Percentiles rank a stretch among this genome's conserved stretches.
Evolutionary conservation across 768 basidiomycete species (phyloP).

Genomic region (Cubamyces sp.): DNA sequence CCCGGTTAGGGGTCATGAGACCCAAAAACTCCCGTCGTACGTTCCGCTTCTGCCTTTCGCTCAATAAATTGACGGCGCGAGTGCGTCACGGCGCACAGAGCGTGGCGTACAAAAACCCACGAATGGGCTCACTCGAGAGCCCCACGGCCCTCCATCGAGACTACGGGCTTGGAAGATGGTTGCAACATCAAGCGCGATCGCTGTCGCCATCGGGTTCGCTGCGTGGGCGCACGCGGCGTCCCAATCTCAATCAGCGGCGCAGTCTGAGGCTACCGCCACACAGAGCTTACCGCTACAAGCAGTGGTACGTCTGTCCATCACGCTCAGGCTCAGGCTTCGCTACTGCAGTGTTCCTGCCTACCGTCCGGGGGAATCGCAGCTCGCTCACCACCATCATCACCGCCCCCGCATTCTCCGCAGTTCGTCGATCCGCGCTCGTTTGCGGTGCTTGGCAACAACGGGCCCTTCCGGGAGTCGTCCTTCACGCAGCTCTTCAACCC

Average conservation of each 20-base stretch:
- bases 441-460: constrained; percentile 53
- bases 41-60: constrained; percentile 1
- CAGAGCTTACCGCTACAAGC: constrained; percentile 19
- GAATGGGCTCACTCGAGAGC: not conserved
- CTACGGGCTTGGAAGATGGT: constrained; percentile 8
- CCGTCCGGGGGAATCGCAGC: not conserved
- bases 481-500: constrained; percentile 56
- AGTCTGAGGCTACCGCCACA: not conserved
- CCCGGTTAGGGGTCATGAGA: constrained; percentile 15
- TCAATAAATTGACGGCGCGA: not conserved
- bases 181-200: constrained; percentile 2
- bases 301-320: constrained; percentile 19
- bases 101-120: constrained; percentile 14
- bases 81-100: constrained; percentile 8
- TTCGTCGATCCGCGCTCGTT: constrained; percentile 54
- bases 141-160: not conserved
- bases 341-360: no score
- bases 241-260: not conserved
- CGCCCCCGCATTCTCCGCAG: constrained; percentile 37
- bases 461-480: constrained; percentile 39
- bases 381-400: not conserved
- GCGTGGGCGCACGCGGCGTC: constrained; percentile 13
- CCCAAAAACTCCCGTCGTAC: constrained; percentile 16
- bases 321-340: constrained; percentile 1
- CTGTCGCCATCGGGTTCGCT: constrained; percentile 6